phyloP scores from a whole-genome alignment of 768 basidiomycete species.

The Daedalea quercina region DNA sequence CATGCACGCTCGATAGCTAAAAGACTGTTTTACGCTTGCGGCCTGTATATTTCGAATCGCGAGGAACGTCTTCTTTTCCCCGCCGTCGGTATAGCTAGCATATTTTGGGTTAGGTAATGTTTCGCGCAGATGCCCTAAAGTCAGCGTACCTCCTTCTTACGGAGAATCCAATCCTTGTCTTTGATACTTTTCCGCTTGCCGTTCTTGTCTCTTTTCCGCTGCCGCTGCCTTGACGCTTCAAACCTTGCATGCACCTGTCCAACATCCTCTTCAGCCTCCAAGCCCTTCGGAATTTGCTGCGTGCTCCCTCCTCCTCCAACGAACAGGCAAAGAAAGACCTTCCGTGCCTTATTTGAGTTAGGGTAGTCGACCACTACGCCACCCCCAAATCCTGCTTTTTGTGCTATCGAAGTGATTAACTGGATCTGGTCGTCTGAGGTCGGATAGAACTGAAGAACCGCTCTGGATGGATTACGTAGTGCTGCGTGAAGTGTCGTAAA shows the following conservation, averaged over 20 bases:
- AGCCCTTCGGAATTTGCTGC: conserved; percentile 66
- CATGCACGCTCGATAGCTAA: conserved; percentile 24
- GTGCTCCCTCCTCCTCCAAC: conserved; percentile 52
- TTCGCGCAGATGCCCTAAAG: background rate
- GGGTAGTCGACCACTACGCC: conserved; percentile 97
- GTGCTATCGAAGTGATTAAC: conserved; percentile 88
- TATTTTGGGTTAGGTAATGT: background rate
- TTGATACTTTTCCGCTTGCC: conserved; percentile 70
- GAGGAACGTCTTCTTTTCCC: conserved; percentile 80
- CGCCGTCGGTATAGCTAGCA: conserved; percentile 72
- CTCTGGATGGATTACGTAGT: conserved; percentile 79
- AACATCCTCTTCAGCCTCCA: conserved; percentile 52
- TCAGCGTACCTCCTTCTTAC: conserved; percentile 84
- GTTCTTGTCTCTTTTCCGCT: conserved; percentile 45
- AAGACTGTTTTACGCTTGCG: conserved; percentile 79
- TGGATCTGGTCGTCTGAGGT: conserved; percentile 96
- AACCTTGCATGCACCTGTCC: conserved; percentile 57
- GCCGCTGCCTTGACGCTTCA: conserved; percentile 72
- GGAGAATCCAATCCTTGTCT: conserved; percentile 88
- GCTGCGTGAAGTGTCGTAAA: conserved; percentile 90
- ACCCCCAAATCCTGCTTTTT: conserved; percentile 93
- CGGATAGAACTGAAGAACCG: conserved; percentile 92
- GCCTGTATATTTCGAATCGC: conserved; percentile 88
- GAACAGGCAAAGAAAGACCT: conserved; percentile 90
- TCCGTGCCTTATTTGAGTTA: conserved; percentile 91